A percentile compares a stretch with the other conserved stretches of the same genome.
phyloP scores from a whole-genome alignment of 78 protist species.

The Mantamonas sphyraenae region DNA sequence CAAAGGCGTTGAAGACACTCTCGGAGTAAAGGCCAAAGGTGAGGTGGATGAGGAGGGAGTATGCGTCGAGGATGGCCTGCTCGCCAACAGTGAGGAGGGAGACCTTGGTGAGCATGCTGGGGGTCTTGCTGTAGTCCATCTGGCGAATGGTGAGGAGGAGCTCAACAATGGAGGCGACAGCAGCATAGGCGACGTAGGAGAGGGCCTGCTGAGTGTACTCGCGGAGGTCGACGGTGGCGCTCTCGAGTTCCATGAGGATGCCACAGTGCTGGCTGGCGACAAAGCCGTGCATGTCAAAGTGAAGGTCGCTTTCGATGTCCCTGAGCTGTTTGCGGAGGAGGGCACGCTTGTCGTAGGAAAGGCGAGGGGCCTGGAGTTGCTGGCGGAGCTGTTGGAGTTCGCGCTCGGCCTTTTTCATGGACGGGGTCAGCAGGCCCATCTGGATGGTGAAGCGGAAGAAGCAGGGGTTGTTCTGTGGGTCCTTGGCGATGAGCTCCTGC shows the following conservation, averaged over 20 bases:
- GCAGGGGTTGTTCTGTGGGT: too few relatives aligned
- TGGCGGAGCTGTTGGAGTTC: too few relatives aligned
- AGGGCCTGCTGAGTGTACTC: conserved; percentile 13
- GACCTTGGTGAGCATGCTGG: conserved; percentile 33
- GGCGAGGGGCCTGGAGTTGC: too few relatives aligned
- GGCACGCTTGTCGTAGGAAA: too few relatives aligned
- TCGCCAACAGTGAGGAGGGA: conserved; percentile 41
- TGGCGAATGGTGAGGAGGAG: conserved; percentile 40
- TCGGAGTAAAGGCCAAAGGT: conserved; percentile 46
- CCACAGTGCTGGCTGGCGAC: conserved; percentile 9
- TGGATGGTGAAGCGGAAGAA: too few relatives aligned
- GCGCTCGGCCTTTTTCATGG: too few relatives aligned
- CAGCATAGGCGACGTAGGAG: conserved; percentile 8
- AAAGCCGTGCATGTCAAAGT: conserved; percentile 1
- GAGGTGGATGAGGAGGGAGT: conserved; percentile 59
- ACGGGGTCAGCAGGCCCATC: too few relatives aligned
- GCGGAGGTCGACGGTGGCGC: neutral
- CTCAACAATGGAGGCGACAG: conserved; percentile 33
- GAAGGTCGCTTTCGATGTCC: neutral
- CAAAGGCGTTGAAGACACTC: conserved; percentile 58
- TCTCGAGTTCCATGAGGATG: neutral
- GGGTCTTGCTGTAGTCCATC: conserved; percentile 40
- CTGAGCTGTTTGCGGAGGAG: conserved; percentile 2
- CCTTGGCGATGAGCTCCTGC: too few relatives aligned
- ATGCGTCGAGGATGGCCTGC: conserved; percentile 66